phyloP scores from a whole-genome alignment of 2,329 filamentous ascomycete species.

The Aureobasidium subglaciale region DNA sequence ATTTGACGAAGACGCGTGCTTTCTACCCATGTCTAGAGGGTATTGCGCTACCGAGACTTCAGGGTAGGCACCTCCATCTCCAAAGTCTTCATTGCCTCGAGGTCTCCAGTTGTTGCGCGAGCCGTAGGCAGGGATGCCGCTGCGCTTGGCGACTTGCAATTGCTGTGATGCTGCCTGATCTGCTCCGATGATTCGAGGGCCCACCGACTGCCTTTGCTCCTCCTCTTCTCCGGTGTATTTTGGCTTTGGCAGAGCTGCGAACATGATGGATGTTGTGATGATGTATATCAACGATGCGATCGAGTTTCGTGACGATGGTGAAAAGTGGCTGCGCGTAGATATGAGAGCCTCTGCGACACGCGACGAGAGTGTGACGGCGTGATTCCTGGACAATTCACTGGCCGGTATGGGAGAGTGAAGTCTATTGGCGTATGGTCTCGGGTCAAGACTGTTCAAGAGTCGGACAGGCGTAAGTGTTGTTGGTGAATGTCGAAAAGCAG shows the following conservation, averaged over 20 bases:
- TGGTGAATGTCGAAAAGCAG: too few relatives aligned
- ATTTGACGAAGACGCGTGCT: slow-evolving; percentile 64
- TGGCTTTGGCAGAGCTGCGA: slow-evolving; percentile 69
- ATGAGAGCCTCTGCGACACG: background rate
- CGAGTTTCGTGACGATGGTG: background rate
- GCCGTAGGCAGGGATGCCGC: slow-evolving; percentile 80
- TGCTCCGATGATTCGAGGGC: slow-evolving; percentile 73
- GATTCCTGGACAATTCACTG: too few relatives aligned
- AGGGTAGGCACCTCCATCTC: slow-evolving; percentile 91
- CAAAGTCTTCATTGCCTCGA: slow-evolving; percentile 81
- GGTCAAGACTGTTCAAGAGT: too few relatives aligned
- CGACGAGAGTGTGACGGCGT: background rate
- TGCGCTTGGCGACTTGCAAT: slow-evolving; percentile 55
- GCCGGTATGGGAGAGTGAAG: too few relatives aligned
- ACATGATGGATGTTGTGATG: slow-evolving; percentile 51
- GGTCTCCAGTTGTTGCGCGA: slow-evolving; percentile 87
- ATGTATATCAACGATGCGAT: background rate
- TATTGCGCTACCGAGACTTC: slow-evolving; percentile 89
- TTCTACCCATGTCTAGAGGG: slow-evolving; percentile 88
- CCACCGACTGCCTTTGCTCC: slow-evolving; percentile 68
- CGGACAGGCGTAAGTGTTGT: too few relatives aligned
- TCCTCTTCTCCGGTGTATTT: slow-evolving; percentile 89
- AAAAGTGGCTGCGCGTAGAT: background rate
- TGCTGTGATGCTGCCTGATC: slow-evolving; percentile 78
- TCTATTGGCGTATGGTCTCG: too few relatives aligned